Conservation (phyloP, 352 stramenopile genomes). For the Albugo laibachii region DNA sequence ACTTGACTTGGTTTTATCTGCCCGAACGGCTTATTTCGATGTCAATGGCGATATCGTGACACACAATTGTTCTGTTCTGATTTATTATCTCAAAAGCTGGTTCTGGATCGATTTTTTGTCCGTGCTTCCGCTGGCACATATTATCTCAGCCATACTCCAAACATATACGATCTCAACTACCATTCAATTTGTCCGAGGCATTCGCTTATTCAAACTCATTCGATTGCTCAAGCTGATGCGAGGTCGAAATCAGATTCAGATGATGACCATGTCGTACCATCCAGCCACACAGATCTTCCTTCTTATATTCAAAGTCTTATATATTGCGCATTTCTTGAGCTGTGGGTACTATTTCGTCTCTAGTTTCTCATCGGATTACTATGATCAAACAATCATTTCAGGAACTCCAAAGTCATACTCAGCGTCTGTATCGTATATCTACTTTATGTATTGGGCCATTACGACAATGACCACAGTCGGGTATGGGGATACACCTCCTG, state of each 20-base stretch:
- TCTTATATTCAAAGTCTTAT: conserved; percentile 33
- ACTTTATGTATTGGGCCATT: conserved; percentile 53
- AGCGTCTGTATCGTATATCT: conserved; percentile 34
- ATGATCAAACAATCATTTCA: conserved; percentile 14
- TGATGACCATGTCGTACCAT: conserved; percentile 24
- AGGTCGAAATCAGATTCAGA: conserved; percentile 27
- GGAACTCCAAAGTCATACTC: conserved; percentile 12
- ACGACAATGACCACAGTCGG: conserved; percentile 68
- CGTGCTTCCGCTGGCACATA: conserved; percentile 24
- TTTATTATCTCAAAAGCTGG: conserved; percentile 38
- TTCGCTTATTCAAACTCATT: conserved; percentile 68
- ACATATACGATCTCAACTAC: conserved; percentile 6
- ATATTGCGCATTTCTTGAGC: conserved; percentile 36
- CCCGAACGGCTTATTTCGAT: conserved; percentile 23
- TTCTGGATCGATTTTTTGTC: conserved; percentile 54
- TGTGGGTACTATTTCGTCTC: conserved; percentile 47
- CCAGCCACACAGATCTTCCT: conserved; percentile 30
- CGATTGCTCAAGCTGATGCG: conserved; percentile 76
- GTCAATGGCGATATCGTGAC: conserved; percentile 2
- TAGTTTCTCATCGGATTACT: conserved; percentile 11
- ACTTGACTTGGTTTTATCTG: conserved; percentile 33
- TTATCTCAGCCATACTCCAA: conserved; percentile 11
- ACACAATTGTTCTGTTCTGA: neutral
- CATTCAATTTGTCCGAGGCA: conserved; percentile 34
- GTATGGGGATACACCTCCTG: conserved; percentile 43